Percentiles rank a stretch among this genome's conserved stretches.
These are phyloP conservation scores for Rhododendron henanense DNA, from an alignment of 148 eudicot species.

Conservation along the genomic window DNA sequence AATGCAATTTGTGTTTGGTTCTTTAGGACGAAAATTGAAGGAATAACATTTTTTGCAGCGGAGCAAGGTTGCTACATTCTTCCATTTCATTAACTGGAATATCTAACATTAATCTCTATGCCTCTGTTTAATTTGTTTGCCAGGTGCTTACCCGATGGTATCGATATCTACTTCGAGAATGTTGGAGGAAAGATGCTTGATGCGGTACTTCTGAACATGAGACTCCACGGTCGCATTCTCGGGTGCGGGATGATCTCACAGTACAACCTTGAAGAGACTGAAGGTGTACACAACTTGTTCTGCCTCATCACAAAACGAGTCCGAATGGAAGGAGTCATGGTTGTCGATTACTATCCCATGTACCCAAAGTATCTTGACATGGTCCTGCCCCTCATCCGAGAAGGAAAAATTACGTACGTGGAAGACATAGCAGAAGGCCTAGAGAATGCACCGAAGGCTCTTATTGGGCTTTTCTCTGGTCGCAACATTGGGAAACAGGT, in stretches of 20 bases:
- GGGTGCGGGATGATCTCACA: background rate
- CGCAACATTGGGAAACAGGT: conserved; percentile 1
- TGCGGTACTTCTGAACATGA: background rate
- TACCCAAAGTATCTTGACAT: background rate
- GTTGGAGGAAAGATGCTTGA: conserved; percentile 1
- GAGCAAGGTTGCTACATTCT: background rate
- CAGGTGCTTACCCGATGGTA: background rate
- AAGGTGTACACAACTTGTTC: background rate
- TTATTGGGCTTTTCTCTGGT: background rate
- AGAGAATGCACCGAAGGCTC: background rate
- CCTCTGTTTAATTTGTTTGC: background rate
- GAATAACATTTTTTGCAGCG: background rate
- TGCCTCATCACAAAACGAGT: background rate
- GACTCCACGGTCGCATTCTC: background rate
- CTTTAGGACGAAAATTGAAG: background rate
- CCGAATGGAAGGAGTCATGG: background rate
- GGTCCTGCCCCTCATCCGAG: background rate
- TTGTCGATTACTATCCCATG: background rate
- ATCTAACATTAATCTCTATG: background rate
- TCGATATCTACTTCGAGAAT: background rate
- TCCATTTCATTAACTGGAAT: background rate
- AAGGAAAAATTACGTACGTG: background rate
- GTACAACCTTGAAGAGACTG: background rate
- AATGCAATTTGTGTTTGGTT: background rate
- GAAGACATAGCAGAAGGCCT: background rate